A percentile compares a stretch with the other conserved stretches of the same genome.
Evolutionary conservation across 331 rosid genomes (phyloP).

Genomic region (Acacia concinna): DNA sequence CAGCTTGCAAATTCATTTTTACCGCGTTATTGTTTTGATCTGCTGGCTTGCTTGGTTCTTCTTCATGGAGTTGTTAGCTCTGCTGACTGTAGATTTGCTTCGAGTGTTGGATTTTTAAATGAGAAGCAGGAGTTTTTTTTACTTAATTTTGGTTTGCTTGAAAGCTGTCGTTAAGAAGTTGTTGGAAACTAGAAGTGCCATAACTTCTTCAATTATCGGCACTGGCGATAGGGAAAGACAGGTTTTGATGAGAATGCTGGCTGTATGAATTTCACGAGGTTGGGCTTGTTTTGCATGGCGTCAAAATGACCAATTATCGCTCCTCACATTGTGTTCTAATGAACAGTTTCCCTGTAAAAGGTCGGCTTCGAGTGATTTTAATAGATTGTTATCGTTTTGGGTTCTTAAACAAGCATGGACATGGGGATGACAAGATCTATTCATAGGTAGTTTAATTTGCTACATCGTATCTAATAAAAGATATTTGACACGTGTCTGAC

Average conservation of each 20-base stretch:
- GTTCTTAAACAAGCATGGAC: not conserved
- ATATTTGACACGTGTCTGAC: not conserved
- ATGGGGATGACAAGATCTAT: not conserved
- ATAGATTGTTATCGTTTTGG: not conserved
- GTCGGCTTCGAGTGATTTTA: not conserved
- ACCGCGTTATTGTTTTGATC: not conserved
- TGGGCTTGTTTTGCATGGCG: not conserved
- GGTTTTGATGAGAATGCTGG: conserved; percentile 2
- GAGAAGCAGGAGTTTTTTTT: not conserved
- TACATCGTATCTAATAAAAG: not conserved
- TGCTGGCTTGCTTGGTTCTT: not conserved
- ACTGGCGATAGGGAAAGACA: not conserved
- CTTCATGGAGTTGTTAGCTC: conserved; percentile 4
- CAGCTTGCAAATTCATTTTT: not conserved
- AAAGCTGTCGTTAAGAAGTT: not conserved
- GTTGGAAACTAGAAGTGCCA: not conserved
- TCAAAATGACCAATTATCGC: not conserved
- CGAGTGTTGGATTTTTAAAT: not conserved
- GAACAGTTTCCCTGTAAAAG: not conserved
- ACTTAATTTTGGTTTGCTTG: not conserved
- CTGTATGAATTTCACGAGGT: not conserved
- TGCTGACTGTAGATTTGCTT: not conserved
- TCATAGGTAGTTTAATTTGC: not conserved
- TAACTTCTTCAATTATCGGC: not conserved
- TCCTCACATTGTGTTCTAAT: not conserved